Percentiles rank a stretch among this genome's conserved stretches.
Conservation (phyloP, 192 early-diverging fungal species). For the Chytriomyces confervae region DNA sequence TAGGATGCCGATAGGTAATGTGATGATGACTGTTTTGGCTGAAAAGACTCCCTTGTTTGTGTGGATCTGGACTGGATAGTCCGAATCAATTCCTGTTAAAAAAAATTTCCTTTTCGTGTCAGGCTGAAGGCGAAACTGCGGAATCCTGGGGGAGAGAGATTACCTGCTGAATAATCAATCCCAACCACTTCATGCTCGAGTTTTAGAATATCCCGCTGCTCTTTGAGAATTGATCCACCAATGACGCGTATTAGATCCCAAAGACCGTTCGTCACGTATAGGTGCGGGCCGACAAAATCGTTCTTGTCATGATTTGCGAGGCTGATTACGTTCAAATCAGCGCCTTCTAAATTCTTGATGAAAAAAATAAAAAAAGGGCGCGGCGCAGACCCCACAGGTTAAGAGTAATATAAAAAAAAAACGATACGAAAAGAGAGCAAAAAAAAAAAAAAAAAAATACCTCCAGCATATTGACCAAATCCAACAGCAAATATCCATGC, state of each 20-base stretch:
- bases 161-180: constrained; percentile 29
- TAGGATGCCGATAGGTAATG: constrained; percentile 52
- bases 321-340: constrained; percentile 10
- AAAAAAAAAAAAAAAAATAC: neutral
- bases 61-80: constrained; percentile 10
- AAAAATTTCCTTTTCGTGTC: neutral
- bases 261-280: constrained; percentile 26
- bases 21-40: constrained; percentile 45
- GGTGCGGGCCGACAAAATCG: constrained; percentile 21
- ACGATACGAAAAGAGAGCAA: too few relatives aligned
- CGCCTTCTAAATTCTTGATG: constrained; percentile 18
- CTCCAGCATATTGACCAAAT: constrained; percentile 23
- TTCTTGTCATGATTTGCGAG: constrained; percentile 3
- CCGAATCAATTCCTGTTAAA: neutral
- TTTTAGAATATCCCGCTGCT: neutral
- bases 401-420: neutral
- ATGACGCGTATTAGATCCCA: constrained; percentile 16
- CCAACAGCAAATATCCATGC: neutral
- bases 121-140: neutral
- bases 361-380: too few relatives aligned
- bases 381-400: neutral
- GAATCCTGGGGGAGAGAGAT: too few relatives aligned
- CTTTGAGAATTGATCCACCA: neutral
- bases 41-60: constrained; percentile 15
- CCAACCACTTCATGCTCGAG: constrained; percentile 7